Evolutionary conservation across 495 filamentous ascomycete species (phyloP), one percentile per base, ranked within the genome.

Genomic region (Tuber aestivum): DNA sequence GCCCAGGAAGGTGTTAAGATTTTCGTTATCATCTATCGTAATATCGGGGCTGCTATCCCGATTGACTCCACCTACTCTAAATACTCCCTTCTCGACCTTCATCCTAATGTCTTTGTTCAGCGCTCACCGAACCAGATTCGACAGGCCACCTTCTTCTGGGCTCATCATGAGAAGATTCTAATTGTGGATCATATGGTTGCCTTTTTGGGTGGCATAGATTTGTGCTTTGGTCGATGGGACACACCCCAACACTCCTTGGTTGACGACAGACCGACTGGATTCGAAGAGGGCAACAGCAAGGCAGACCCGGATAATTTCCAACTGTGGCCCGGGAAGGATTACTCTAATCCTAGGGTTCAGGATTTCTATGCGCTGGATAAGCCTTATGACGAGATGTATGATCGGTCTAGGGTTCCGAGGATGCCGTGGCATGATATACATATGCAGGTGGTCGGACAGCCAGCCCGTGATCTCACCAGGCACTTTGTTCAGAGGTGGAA

Each of bases 401-500:
- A 98, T 82, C 89, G 95, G 65, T 90, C 90, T 48, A 90, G 91
- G 82, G 87, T 95, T 27, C 93, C 96, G 0, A 87, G 95, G 73
- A 99, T 98, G 95, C 96, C 96, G 3, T 99, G 95, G 95, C 95
- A 99, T 81, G 95, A 99, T 83, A 95, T 99, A 72, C 90, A 91
- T 18, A 99, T 99, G 95, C 95, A 99, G 85, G 91, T 99, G 40
- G 94, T 98, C 38, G 95, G 95, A 50, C 95, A 98, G 82, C 95
- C 95, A 1, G 95, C 95, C 2, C 88, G 95, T 72, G 95, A 99
- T 85, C 88, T 98, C 70, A 97, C 94, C 37, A 89, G 95, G 23
- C 95, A 98, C 84, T 99, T 99, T 81, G 94, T 98, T n/a, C 95
- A 99, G 84, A 87, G 95, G 77, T 99, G 95, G 95, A 98, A 99